Base-by-base conservation (phyloP, 352 stramenopile genomes). In the Phytophthora citricola region DNA sequence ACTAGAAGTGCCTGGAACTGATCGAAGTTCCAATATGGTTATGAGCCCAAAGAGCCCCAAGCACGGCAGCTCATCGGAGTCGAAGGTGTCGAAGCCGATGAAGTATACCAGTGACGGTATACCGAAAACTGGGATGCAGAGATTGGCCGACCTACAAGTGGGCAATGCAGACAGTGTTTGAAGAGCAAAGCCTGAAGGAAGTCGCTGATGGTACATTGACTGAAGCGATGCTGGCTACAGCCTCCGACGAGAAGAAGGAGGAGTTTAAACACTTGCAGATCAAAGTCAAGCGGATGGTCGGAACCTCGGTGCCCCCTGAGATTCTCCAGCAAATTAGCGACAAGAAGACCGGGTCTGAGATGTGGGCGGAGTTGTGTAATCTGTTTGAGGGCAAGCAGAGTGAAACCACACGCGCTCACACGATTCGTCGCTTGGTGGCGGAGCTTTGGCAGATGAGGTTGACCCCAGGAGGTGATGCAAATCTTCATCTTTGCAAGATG, bases 61-160 rank as follows among this genome's bases (percentile, higher is more conserved):
- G 24, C 24, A 26, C 24, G 24, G 24, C 24, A 26, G 24, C 4
- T 26, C 24, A 26, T 26, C 24, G 24, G 24, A 26, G 2, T 26
- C 24, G 4, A 26, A 26, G 24, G 2, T 26, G 24, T 26, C 24
- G 24, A 26, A 26, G 24, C 6, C 32, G 32, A 10, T 46, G 40
- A 46, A 46, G 40, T 46, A 46, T 39, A 52, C 9, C 2, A 39
- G 10, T 3, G 45, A 52, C 24, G 45, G 45, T 6, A 27, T 36
- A 5, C 45, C 27, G 2, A 52, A 52, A 52, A 52, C 26, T 52
- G 45, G 45, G 9, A 52, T 17, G 45, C 4, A 38, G 27, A 22
- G 45, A 52, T 20, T 52, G 45, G 45, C 27, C 15, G 26, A 38
- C 24, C 5, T 39, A 52, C 45, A 52, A 52, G 3, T 52, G 45